Base-by-base conservation (phyloP, 192 early-diverging fungal genomes). In the Coemansia sp. region DNA sequence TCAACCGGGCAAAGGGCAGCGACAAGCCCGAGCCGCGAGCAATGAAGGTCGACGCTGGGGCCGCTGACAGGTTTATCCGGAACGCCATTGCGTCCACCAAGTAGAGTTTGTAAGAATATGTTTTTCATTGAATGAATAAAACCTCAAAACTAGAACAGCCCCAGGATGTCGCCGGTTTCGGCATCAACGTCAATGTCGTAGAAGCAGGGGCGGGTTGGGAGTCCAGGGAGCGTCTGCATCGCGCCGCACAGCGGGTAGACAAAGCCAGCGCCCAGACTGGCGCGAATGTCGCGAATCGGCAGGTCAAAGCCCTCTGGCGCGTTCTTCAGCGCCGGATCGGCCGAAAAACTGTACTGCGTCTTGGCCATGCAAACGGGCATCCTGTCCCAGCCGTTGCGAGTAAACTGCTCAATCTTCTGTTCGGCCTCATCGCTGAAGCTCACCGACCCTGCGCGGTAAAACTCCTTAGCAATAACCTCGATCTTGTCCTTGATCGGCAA, bases 291-390 rank as follows among this genome's bases (percentile, higher is more conserved):
- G 42, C 97, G 90, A 53, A 99, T 87, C 10, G 95, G 95, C 44
- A 98, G 86, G 38, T 85, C 88, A 67, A 99, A 99, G 10, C 91
- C 90, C 34, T 90, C 91, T 7, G 97, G 97, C 1, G 91, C 95
- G 55, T 89, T 87, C 84, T 99, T 99, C 51, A 94, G 83, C 37
- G 86, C 89, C 1, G 97, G 93, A 63, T 98, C 90, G 46, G 94
- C 94, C 22, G 94, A 94, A 60, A 99, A 84, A 50, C 87, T 90
- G 64, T 94, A 84, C 71, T 99, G 97, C 5, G 97, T 99, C 85
- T 99, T 99, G 38, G 97, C 97, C 97, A 99, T 99, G 78, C 97
- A 99, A 34, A 99, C 92, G 5, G 95, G 95, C 67, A 98, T 76
- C 22, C 89, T 81, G 42, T 68, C 87, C 82, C 96, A 99, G 17